Conservation (phyloP, 2,329 filamentous ascomycete genomes). For the Epichloe coenophiala region DNA sequence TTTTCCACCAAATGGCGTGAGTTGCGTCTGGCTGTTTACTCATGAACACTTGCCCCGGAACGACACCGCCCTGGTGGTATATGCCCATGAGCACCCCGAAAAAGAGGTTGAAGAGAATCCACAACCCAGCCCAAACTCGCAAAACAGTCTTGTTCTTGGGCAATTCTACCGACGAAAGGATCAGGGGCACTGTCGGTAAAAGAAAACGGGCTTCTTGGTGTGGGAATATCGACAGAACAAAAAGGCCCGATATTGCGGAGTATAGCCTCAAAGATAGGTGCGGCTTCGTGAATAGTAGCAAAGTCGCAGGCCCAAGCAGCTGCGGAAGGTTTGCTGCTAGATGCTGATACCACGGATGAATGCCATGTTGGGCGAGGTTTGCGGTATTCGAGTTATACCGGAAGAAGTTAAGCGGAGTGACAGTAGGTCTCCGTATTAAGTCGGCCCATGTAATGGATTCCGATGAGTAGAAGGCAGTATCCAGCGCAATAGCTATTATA, state of each 20-base stretch:
- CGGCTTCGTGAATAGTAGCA: constrained; percentile 45
- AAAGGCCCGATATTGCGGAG: constrained; percentile 60
- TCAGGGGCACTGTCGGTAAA: constrained; percentile 60
- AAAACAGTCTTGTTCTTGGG: constrained; percentile 39
- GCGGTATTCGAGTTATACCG: constrained; percentile 56
- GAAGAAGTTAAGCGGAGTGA: constrained; percentile 69
- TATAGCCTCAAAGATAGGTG: constrained; percentile 49
- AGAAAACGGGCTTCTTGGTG: constrained; percentile 74
- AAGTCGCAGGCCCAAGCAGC: constrained; percentile 55
- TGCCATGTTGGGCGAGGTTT: constrained; percentile 62
- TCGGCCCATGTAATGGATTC: constrained; percentile 51
- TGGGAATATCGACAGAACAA: constrained; percentile 58
- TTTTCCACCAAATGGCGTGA: constrained; percentile 73
- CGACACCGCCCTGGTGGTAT: constrained; percentile 68
- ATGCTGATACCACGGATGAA: constrained; percentile 72
- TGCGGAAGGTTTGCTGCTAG: constrained; percentile 54
- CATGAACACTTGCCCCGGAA: constrained; percentile 63
- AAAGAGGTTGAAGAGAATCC: constrained; percentile 56
- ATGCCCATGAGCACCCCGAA: constrained; percentile 64
- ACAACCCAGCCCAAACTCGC: constrained; percentile 43
- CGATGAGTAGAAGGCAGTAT: constrained; percentile 70
- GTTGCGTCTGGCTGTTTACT: constrained; percentile 55
- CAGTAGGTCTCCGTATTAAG: constrained; percentile 49
- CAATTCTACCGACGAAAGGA: constrained; percentile 58
- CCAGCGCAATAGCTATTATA: constrained; percentile 61